Base-by-base conservation (phyloP, 2,329 filamentous ascomycete genomes). In the Aspergillus persii region DNA sequence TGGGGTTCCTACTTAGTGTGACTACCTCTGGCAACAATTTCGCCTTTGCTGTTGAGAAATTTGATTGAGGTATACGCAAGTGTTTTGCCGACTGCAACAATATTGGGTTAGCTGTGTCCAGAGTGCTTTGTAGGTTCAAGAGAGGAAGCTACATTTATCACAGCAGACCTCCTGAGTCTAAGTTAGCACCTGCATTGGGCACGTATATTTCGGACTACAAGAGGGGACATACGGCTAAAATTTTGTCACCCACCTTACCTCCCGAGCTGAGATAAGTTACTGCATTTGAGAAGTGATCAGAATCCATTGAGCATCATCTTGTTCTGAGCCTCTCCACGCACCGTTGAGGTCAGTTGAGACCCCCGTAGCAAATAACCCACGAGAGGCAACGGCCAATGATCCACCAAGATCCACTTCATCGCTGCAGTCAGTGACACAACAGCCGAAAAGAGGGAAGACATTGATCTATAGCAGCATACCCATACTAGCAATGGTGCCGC, bases 311-410 rank as follows among this genome's bases (percentile, higher is more conserved):
- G 54, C 12, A 12, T 55, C n/a, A 60, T 44, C 26, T 54, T 39
- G 47, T 12, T 18, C 47, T 30, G 18, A n/a, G 3, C 29, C 26
- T 33, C 26, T 48, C 9, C 5, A 60, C 66, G 53, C 71, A 83
- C 82, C 83, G 63, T 83, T 88, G 8, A 89, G 71, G 71, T 89
- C 86, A 3, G 86, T 89, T 1, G 85, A 87, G 2, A 89, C 86
- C 7, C 86, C 86, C 0, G 86, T 89, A 23, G 86, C 81, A 68
- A 84, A 89, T 1, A 89, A 78, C 0, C 87, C 86, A 36, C 83
- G 78, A 0, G 86, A 89, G 6, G 86, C 87, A 46, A 89, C 84
- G 8, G 86, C 86, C 8, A 89, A 76, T 15, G 85, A 88, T 26
- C 87, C 87, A 4, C 87, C 86, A 1, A 89, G 82, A 65, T 89